phyloP scores from a whole-genome alignment of 768 basidiomycete species.

The Lactarius vividus region DNA sequence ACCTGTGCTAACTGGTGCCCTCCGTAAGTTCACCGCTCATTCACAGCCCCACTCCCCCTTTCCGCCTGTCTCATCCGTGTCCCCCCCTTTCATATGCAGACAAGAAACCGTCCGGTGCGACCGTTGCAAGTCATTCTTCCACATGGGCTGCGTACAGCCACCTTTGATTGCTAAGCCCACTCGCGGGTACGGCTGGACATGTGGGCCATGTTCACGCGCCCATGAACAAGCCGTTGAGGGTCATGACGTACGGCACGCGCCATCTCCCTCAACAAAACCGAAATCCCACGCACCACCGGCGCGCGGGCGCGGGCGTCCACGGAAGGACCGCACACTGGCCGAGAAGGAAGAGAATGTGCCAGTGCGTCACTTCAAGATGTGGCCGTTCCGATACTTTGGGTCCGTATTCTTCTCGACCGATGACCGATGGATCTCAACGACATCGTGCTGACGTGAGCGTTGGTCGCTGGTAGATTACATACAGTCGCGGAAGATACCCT shows the following conservation, averaged over 20 bases:
- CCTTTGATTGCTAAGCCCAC: constrained; percentile 89
- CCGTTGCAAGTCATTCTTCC: constrained; percentile 89
- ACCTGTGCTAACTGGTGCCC: constrained; percentile 89
- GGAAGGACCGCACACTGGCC: constrained; percentile 69
- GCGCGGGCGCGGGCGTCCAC: constrained; percentile 69
- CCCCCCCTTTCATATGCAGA: constrained; percentile 40
- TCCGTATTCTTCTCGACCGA: constrained; percentile 38
- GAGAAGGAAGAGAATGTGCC: constrained; percentile 76
- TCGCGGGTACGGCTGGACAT: constrained; percentile 96
- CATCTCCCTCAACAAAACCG: constrained; percentile 48
- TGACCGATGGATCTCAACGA: background rate
- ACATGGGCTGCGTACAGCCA: constrained; percentile 92
- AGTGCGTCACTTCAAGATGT: constrained; percentile 85
- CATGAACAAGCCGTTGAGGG: constrained; percentile 86
- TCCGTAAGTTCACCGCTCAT: constrained; percentile 48
- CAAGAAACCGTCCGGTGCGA: constrained; percentile 87
- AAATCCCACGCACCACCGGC: constrained; percentile 73
- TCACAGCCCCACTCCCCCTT: constrained; percentile 9
- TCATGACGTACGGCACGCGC: constrained; percentile 58
- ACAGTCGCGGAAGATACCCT: constrained; percentile 91
- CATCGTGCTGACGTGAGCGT: constrained; percentile 23
- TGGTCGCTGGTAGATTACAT: constrained; percentile 56
- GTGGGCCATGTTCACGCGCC: constrained; percentile 84
- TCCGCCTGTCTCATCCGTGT: constrained; percentile 20
- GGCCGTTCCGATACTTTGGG: constrained; percentile 98